Evolutionary conservation across 805 yeast genomes (phyloP), one percentile per base, ranked within the genome.

Genomic region (Myxozyma melibiosi): DNA sequence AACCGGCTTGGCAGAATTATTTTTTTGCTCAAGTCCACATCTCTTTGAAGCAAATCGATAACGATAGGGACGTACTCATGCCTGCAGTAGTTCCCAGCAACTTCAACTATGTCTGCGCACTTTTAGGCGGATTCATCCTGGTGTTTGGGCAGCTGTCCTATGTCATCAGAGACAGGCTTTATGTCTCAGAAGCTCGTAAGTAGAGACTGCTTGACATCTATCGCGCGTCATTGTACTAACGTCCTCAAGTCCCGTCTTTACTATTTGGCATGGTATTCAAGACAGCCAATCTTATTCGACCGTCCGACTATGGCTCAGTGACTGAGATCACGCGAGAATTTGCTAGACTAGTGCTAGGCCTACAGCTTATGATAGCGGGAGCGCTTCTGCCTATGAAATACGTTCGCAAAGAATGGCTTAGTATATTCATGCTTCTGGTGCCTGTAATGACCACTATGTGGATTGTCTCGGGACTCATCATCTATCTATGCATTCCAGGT

Each of bases 391-490:
- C 91, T 7, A 78, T 83, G 46, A 82, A 82, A 64, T 85, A 85
- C 65, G 77, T 85, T 74, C 74, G 76, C 65, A 78, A 78, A 51
- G 84, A 83, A 64, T 83, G 86, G 84, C 62, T 71, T 25, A 78
- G 85, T 14, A 79, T 85, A 34, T 69, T 79, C n/a, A 72, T 84
- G 40, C 76, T 85, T 58, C 73, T 85, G 48, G 71, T 84, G 11
- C 88, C 88, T 0, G 86, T 84, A 16, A 85, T 86, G 91, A 82
- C 86, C 2, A 71, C 76, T 33, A 89, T 89, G 55, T 85, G 89
- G 87, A 67, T 86, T 11, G 72, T 82, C 4, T 82, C 84, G 25
- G 87, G 87, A 0, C 70, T 83, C 4, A 83, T 85, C 62, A 76
- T 84, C 31, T 85, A 85, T 83, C 71, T 75, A 6, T 73, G 84